A percentile compares a stretch with the other conserved stretches of the same genome.
Evolutionary conservation across 805 yeast genomes (phyloP).

Genomic region (Candida palmyrensis): DNA sequence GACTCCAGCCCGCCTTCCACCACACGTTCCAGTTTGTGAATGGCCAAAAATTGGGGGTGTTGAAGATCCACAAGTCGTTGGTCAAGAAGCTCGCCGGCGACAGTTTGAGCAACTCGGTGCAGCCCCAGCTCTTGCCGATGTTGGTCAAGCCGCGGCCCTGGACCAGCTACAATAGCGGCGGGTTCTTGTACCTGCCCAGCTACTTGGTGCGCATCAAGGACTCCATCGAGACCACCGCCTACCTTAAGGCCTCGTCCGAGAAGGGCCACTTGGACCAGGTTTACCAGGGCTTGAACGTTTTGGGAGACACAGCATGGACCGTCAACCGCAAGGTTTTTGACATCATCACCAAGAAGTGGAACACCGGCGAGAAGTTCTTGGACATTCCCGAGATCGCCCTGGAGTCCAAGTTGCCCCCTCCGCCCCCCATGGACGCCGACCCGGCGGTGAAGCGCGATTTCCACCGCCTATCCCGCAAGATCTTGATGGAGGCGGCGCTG

Average conservation of each 20-base stretch:
- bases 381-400: conserved; percentile 54
- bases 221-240: conserved; percentile 86
- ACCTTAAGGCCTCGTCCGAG: conserved; percentile 78
- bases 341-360: conserved; percentile 78
- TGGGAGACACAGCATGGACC: conserved; percentile 91
- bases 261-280: conserved; percentile 60
- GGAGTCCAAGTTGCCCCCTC: conserved; percentile 43
- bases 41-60: conserved; percentile 78
- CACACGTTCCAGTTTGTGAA: conserved; percentile 80
- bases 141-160: conserved; percentile 85
- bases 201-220: conserved; percentile 72
- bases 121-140: conserved; percentile 92
- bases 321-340: conserved; percentile 69
- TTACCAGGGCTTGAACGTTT: conserved; percentile 75
- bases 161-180: conserved; percentile 80
- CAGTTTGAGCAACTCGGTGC: conserved; percentile 56
- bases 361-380: conserved; percentile 69
- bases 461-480: conserved; percentile 53
- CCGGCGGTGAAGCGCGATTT: conserved; percentile 69
- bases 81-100: conserved; percentile 65
- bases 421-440: conserved; percentile 65
- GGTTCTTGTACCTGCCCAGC: conserved; percentile 64
- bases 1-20: conserved; percentile 83
- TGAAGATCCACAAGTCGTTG: conserved; percentile 68
- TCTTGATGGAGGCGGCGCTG: conserved; percentile 57